These are phyloP conservation scores for Endocalyx cinctus DNA, from an alignment of 2,329 filamentous ascomycete genomes.

Conservation along the genomic window DNA sequence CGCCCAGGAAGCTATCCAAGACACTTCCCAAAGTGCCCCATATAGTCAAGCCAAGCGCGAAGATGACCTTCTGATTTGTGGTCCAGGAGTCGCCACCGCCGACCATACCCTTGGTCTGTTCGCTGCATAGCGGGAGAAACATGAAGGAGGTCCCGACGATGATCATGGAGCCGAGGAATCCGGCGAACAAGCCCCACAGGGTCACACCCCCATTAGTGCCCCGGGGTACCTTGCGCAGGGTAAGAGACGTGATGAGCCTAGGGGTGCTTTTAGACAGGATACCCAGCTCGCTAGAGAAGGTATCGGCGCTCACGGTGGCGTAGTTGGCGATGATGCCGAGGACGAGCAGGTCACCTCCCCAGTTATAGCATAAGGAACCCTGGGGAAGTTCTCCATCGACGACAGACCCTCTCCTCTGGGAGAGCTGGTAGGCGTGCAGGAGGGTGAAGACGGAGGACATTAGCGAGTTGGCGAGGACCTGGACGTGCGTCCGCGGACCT, in stretches of 20 bases:
- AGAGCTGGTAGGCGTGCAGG: conserved; percentile 57
- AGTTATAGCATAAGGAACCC: conserved; percentile 51
- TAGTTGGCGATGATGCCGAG: conserved; percentile 76
- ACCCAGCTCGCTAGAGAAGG: conserved; percentile 90
- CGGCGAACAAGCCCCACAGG: conserved; percentile 65
- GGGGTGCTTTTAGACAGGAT: conserved; percentile 76
- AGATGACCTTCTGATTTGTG: conserved; percentile 35
- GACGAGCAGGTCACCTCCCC: conserved; percentile 58
- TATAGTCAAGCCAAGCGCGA: conserved; percentile 56
- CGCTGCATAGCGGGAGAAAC: conserved; percentile 64
- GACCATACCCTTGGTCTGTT: conserved; percentile 30
- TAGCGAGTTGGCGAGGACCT: conserved; percentile 84
- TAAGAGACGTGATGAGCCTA: conserved; percentile 78
- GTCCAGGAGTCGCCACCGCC: conserved; percentile 48
- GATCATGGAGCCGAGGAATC: conserved; percentile 68
- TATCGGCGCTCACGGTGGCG: conserved; percentile 86
- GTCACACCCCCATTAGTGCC: conserved; percentile 96
- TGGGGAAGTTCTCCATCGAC: conserved; percentile 22
- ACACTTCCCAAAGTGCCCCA: conserved; percentile 79
- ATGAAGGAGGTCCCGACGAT: conserved; percentile 61
- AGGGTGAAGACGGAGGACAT: conserved; percentile 64
- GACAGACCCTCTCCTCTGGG: conserved; percentile 39
- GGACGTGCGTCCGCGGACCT: conserved; percentile 75
- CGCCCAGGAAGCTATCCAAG: conserved; percentile 83
- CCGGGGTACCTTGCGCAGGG: conserved; percentile 71